A percentile compares a stretch with the other conserved stretches of the same genome.
Conservation (phyloP, 148 eudicot species). For the Fagopyrum tataricum region DNA sequence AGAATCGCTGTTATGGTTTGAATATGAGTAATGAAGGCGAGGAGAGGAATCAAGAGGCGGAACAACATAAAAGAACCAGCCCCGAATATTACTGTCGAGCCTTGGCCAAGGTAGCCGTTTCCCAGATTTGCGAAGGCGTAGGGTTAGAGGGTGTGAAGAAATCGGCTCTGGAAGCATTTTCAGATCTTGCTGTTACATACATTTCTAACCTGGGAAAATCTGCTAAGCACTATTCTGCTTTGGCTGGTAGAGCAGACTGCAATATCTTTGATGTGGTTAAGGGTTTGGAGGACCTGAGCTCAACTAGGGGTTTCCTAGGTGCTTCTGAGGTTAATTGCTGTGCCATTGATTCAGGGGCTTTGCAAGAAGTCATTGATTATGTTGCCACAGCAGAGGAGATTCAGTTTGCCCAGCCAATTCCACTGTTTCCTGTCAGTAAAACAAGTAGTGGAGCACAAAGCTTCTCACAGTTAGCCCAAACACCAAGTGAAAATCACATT, state of each 20-base stretch:
- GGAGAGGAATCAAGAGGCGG: slow-evolving; percentile 13
- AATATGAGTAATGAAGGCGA: slow-evolving; percentile 54
- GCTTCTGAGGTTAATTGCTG: slow-evolving; percentile 49
- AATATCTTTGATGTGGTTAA: slow-evolving; percentile 67
- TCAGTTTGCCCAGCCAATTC: slow-evolving; percentile 49
- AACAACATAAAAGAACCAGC: slow-evolving; percentile 17
- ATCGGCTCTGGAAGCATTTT: slow-evolving; percentile 46
- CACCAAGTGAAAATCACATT: slow-evolving; percentile 47
- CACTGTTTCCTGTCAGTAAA: slow-evolving; percentile 46
- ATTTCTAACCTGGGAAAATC: slow-evolving; percentile 45
- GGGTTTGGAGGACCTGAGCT: slow-evolving; percentile 65
- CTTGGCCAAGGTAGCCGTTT: slow-evolving; percentile 51
- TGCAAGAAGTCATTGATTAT: slow-evolving; percentile 46
- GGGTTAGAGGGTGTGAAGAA: slow-evolving; percentile 70
- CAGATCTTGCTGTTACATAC: slow-evolving; percentile 54
- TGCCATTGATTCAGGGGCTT: slow-evolving; percentile 37
- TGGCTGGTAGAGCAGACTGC: slow-evolving; percentile 53
- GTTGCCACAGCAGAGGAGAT: slow-evolving; percentile 41
- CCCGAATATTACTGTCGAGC: slow-evolving; percentile 45
- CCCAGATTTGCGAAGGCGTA: slow-evolving; percentile 60
- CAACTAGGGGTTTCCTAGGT: slow-evolving; percentile 55
- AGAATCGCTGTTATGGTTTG: slow-evolving; percentile 19
- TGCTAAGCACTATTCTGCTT: slow-evolving; percentile 40
- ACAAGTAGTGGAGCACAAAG: slow-evolving; percentile 24
- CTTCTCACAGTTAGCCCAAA: slow-evolving; percentile 35